A percentile compares a stretch with the other conserved stretches of the same genome.
These are phyloP conservation scores for Colletotrichum scovillei DNA, from an alignment of 2,329 filamentous ascomycete genomes.

Conservation along the genomic window DNA sequence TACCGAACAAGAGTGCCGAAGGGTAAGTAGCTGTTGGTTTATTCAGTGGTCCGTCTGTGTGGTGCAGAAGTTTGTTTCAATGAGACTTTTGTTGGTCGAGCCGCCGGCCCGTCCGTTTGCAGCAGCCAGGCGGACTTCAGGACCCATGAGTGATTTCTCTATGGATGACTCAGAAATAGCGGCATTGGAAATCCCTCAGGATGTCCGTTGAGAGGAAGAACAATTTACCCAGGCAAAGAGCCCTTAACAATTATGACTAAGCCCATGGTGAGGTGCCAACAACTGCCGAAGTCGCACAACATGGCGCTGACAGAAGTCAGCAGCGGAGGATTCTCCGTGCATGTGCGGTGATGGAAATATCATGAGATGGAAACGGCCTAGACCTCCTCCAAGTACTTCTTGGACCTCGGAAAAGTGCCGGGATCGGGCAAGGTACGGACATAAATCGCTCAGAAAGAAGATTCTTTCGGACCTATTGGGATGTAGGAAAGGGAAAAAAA, in stretches of 20 bases:
- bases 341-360: neutral
- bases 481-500: neutral
- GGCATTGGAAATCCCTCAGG: neutral
- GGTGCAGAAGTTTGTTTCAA: neutral
- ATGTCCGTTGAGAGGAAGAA: neutral
- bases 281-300: conserved; percentile 1
- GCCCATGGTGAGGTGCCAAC: neutral
- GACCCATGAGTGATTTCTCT: neutral
- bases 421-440: neutral
- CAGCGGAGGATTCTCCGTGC: conserved; percentile 6
- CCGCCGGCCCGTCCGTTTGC: neutral
- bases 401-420: conserved; percentile 7
- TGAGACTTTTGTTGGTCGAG: neutral
- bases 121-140: neutral
- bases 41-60: neutral
- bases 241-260: conserved; percentile 18
- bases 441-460: conserved; percentile 22
- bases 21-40: neutral
- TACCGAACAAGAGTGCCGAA: neutral
- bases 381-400: neutral
- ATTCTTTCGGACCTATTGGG: conserved; percentile 7
- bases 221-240: neutral
- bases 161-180: neutral
- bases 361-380: neutral
- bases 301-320: neutral